Evolutionary conservation across 2,329 filamentous ascomycete genomes (phyloP), one percentile per base, ranked within the genome.

Genomic region (Botrytis aclada): DNA sequence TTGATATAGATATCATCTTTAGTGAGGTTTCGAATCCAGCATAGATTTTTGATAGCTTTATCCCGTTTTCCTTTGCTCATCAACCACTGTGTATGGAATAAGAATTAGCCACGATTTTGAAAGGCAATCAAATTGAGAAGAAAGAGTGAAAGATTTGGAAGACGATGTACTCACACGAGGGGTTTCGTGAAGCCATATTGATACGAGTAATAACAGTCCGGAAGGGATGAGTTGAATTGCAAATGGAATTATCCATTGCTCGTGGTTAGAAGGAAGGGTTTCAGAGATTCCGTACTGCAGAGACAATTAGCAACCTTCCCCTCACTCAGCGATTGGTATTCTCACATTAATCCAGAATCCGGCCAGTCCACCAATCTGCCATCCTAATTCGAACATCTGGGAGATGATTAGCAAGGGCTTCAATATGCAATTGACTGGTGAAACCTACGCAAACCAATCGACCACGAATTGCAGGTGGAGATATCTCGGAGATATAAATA

Each of bases 211-310:
- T 32, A 93, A 84, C 1, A 92, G 78, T 8, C 89, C 90, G 1
- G 85, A 89, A 0, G 90, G 91, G 71, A 92, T 90, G 4, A 93
- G 84, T 81, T 92, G 90, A 1, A 93, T 65, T 22, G 76, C 77
- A 22, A 88, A 88, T 4, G 90, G 90, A 54, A 92, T 86, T 39
- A 89, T 82, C 89, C 90, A 92, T 79, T 91, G 90, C 2, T 82
- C 80, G 74, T 84, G 84, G 37, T 54, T 39, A 18, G 32, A 51
- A 22, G 14, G 22, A 47, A 67, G 64, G 14, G 64, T 67, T 9
- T 37, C 22, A 39, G 84, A 82, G 74, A 89, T 83, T 18, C 87
- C 90, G 79, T 90, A 81, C 47, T 92, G 88, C 67, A 88, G 86
- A 32, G 41, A 34, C 9, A 34, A 51, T 64, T 34, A 64, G 62